A percentile compares a stretch with the other conserved stretches of the same genome.
Conservation (phyloP, 2,329 filamentous ascomycete genomes). For the Xylaria digitata region DNA sequence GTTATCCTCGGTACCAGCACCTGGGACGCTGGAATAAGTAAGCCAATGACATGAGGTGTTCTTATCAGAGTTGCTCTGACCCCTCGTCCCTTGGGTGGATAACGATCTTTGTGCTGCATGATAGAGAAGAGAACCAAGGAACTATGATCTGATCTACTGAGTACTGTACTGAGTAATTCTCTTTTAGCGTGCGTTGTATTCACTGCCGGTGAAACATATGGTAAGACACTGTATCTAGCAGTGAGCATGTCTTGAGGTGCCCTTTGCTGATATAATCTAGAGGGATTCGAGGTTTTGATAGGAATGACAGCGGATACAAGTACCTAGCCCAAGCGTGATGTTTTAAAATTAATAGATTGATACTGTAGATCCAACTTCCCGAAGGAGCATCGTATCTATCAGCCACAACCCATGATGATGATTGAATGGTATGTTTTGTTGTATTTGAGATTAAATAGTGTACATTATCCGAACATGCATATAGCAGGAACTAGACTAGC, state of each 20-base stretch:
- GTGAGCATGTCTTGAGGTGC: not conserved
- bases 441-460: not conserved
- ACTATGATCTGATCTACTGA: too few relatives aligned
- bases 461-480: not conserved
- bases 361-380: not conserved
- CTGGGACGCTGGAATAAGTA: constrained; percentile 8
- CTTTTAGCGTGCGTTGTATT: not conserved
- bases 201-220: not conserved
- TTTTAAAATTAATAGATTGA: too few relatives aligned
- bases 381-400: not conserved
- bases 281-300: not conserved
- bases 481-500: not conserved
- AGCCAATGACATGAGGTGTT: constrained; percentile 31
- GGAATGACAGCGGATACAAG: not conserved
- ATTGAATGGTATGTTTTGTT: not conserved
- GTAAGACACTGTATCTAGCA: not conserved
- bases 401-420: too few relatives aligned
- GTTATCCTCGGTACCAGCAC: constrained; percentile 6
- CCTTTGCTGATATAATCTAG: not conserved
- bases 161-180: not conserved
- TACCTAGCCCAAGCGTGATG: too few relatives aligned
- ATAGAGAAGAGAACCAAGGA: not conserved
- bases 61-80: constrained; percentile 28
- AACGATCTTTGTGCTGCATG: constrained; percentile 22
- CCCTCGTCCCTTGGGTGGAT: constrained; percentile 24